Base-by-base conservation (phyloP, 208 protist species). In the Leishmania martiniquensis region DNA sequence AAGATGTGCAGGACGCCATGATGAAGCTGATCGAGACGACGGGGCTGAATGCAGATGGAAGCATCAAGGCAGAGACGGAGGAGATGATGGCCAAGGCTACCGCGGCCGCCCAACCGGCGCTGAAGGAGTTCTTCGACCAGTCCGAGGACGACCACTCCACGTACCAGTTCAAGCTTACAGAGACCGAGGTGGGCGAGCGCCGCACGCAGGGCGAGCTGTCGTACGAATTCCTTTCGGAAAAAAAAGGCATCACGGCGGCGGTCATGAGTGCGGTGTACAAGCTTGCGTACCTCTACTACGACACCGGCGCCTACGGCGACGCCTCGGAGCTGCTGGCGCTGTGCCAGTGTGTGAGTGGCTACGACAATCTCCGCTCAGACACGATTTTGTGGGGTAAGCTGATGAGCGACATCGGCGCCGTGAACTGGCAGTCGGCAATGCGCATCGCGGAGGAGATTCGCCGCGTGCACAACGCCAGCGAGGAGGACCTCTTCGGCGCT, bases 371-470 rank as follows among this genome's bases (percentile, higher is more conserved):
- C 37, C 86, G 85, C 65, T 75, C 81, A 47, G 85, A 93, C 39
- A 88, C 52, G 12, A 81, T 96, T 10, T 77, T 96, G 65, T 98
- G 95, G 95, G 95, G 95, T 29, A 96, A 96, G 83, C 87, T 97
- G 57, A 89, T 96, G 75, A 93, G 89, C 78, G 93, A 97, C 75
- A 95, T 90, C 44, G 88, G 90, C 59, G 87, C 91, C 60, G 86
- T 87, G 63, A 95, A 95, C 78, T 98, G 93, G 93, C 87, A 89
- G 72, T 92, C 91, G 42, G 93, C 93, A 51, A 91, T 93, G 62
- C 88, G 89, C 45, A 86, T 90, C 20, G 89, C 92, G 15, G 90
- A 93, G 73, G 77, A 87, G 77, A 89, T 98, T 74, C 88, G 90
- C 67, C 84, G 85, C 25, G 77, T 90, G 67, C 91, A 95, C 81